These are phyloP conservation scores for Cichorium intybus DNA, from an alignment of 140 eudicot genomes.

Conservation along the genomic window DNA sequence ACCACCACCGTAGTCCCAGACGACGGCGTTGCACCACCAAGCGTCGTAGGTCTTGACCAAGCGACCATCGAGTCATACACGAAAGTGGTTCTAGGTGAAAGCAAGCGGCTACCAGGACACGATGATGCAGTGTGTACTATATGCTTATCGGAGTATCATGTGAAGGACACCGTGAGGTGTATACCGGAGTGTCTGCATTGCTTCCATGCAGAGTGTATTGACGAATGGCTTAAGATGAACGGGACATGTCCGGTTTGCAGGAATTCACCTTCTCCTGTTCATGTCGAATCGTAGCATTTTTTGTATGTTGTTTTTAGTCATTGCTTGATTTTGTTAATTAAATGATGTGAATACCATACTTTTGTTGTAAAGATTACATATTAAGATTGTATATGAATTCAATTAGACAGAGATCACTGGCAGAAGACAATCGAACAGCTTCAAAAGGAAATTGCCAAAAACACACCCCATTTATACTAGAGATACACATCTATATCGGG, in stretches of 20 bases:
- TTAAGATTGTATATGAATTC: background rate
- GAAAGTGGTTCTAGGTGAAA: conserved; percentile 64
- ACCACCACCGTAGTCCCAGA: conserved; percentile 28
- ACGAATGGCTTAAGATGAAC: conserved; percentile 76
- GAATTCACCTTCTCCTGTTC: conserved; percentile 50
- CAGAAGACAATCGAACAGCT: background rate
- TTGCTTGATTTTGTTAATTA: background rate
- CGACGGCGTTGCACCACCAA: background rate
- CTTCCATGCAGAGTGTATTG: conserved; percentile 78
- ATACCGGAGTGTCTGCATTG: conserved; percentile 81
- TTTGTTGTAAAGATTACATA: conserved; percentile 3
- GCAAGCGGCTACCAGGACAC: conserved; percentile 70
- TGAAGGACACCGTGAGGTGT: conserved; percentile 61
- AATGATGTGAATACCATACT: conserved; percentile 1
- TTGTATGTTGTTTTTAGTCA: background rate
- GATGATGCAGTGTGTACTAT: conserved; percentile 63
- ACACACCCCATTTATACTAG: no score
- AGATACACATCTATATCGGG: no score
- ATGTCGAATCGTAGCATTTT: conserved; percentile 7
- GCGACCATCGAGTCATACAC: conserved; percentile 68
- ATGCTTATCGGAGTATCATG: conserved; percentile 70
- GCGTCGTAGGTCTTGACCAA: conserved; percentile 52
- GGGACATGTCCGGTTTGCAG: conserved; percentile 79
- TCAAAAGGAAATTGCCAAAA: no score
- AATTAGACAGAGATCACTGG: background rate